These are phyloP conservation scores for Hanseniaspora valbyensis DNA, from an alignment of 805 yeast genomes.

Conservation along the genomic window DNA sequence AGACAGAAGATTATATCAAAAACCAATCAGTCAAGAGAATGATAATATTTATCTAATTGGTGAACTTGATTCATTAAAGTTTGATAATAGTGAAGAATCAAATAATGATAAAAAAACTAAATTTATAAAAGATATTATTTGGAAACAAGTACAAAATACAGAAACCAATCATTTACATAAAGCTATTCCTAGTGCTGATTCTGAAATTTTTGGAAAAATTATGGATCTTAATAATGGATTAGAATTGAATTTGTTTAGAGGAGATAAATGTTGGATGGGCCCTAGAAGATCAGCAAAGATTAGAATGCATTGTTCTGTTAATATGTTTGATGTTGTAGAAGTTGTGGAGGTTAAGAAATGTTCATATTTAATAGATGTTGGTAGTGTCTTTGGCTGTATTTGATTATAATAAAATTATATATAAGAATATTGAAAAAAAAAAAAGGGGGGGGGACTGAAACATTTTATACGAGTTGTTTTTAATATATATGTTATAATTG, in stretches of 20 bases:
- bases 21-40: background rate
- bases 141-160: slow-evolving; percentile 2
- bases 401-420: background rate
- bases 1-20: background rate
- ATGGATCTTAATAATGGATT: slow-evolving; percentile 29
- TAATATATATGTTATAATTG: no score
- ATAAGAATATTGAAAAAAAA: no score
- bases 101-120: background rate
- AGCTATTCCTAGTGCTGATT: slow-evolving; percentile 16
- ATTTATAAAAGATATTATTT: background rate
- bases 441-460: no score
- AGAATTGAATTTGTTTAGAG: slow-evolving; percentile 39
- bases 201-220: slow-evolving; percentile 18
- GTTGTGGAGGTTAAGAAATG: slow-evolving; percentile 88
- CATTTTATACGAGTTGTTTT: no score
- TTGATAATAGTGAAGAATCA: no score
- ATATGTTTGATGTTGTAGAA: slow-evolving; percentile 35
- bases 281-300: slow-evolving; percentile 66
- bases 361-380: slow-evolving; percentile 47
- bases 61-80: no score
- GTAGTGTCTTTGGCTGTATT: slow-evolving; percentile 35
- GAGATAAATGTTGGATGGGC: slow-evolving; percentile 90
- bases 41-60: background rate
- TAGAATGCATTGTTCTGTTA: slow-evolving; percentile 55
- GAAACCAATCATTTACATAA: background rate